Conservation (phyloP, 2,329 filamentous ascomycete genomes). For the Trichoderma polysporum region DNA sequence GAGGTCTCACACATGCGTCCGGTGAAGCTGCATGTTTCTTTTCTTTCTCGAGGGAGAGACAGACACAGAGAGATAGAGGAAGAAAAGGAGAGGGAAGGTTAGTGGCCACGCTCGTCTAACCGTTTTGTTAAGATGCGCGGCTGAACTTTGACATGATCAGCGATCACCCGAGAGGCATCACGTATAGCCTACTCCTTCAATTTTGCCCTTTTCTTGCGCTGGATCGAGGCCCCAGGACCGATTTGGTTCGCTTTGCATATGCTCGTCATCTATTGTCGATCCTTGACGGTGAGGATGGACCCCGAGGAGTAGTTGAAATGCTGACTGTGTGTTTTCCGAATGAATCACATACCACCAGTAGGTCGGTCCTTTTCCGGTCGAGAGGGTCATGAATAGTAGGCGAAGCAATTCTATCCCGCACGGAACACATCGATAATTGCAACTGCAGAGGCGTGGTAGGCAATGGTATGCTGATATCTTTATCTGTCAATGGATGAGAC, state of each 20-base stretch:
- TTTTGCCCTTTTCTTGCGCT: not conserved
- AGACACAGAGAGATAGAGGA: not conserved
- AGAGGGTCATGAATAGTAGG: not conserved
- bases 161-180: not conserved
- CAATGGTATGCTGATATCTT: not conserved
- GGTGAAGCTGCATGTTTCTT: not conserved
- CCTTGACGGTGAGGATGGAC: not conserved
- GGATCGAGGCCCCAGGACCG: not conserved
- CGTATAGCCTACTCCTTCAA: not conserved
- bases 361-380: not conserved
- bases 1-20: constrained; percentile 10
- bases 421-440: not conserved
- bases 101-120: not conserved
- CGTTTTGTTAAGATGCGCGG: not conserved
- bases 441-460: not conserved
- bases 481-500: not conserved
- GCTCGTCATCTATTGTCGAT: not conserved
- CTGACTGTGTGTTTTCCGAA: not conserved
- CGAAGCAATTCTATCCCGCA: not conserved
- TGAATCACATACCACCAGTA: constrained; percentile 2
- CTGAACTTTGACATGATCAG: not conserved
- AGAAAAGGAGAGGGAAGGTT: not conserved
- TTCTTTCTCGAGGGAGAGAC: not conserved
- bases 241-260: not conserved
- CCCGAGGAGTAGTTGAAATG: not conserved